Evolutionary conservation across 1,139 yeast genomes (phyloP).

Genomic region (Pichia sp.): DNA sequence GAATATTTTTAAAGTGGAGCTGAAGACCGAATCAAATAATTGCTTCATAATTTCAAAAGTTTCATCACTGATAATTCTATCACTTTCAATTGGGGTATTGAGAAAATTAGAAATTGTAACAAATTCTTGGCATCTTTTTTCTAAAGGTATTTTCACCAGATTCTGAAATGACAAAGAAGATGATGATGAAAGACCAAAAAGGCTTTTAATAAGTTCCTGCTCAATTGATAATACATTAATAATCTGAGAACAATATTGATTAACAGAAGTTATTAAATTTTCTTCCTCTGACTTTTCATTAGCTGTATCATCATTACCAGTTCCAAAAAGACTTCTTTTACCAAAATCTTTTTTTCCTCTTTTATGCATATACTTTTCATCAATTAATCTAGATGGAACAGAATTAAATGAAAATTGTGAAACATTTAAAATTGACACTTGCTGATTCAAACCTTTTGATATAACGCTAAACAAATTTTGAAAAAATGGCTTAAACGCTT

Average conservation of each 20-base stretch:
- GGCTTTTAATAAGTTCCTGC: constrained; percentile 56
- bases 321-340: constrained; percentile 13
- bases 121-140: constrained; percentile 30
- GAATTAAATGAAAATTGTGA: constrained; percentile 19
- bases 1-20: constrained; percentile 34
- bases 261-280: neutral
- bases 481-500: constrained; percentile 27
- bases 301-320: neutral
- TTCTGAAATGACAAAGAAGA: constrained; percentile 42
- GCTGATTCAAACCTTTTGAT: constrained; percentile 28
- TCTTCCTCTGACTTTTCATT: constrained; percentile 12
- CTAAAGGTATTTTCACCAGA: constrained; percentile 40
- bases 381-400: constrained; percentile 20
- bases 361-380: constrained; percentile 8
- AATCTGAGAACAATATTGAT: constrained; percentile 7
- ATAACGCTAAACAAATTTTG: constrained; percentile 30
- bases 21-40: constrained; percentile 51
- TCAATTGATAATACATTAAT: constrained; percentile 38
- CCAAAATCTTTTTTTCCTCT: constrained; percentile 12
- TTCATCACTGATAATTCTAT: constrained; percentile 50
- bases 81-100: constrained; percentile 38
- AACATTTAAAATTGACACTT: constrained; percentile 14
- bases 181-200: constrained; percentile 62
- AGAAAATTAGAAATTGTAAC: constrained; percentile 5
- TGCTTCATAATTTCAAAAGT: constrained; percentile 45